Evolutionary conservation across 192 early-diverging fungal genomes (phyloP).

Genomic region (Linderina pennispora): DNA sequence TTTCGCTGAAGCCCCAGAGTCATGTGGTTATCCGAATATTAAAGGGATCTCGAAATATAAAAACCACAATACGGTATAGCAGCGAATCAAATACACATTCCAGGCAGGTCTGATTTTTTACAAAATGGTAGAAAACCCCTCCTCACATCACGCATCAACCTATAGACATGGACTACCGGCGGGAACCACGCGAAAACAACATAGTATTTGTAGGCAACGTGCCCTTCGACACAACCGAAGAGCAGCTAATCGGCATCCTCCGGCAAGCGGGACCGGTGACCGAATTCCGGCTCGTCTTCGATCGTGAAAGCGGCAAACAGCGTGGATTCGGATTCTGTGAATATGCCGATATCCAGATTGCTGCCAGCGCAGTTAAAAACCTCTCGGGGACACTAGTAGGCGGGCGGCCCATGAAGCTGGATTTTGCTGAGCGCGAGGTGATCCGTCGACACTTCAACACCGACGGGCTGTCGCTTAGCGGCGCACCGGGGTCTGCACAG

Average conservation of each 20-base stretch:
- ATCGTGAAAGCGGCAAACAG: constrained; percentile 74
- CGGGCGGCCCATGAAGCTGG: constrained; percentile 83
- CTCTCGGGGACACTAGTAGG: constrained; percentile 87
- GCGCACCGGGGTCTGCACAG: constrained; percentile 2
- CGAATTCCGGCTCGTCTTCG: constrained; percentile 84
- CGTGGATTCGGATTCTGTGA: constrained; percentile 92
- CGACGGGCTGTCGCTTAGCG: constrained; percentile 14
- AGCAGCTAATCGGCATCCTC: constrained; percentile 88
- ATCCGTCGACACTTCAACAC: constrained; percentile 24
- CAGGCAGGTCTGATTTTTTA: not conserved
- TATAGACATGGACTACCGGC: constrained; percentile 18
- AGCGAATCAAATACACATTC: too few species aligned
- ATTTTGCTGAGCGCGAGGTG: constrained; percentile 68
- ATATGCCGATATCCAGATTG: constrained; percentile 85
- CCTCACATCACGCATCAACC: not conserved
- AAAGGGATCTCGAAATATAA: too few species aligned
- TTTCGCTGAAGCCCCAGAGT: too few species aligned
- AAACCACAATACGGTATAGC: too few species aligned
- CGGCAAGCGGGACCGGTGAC: constrained; percentile 85
- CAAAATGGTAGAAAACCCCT: not conserved
- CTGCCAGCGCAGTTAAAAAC: constrained; percentile 89
- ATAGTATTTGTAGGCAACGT: constrained; percentile 68
- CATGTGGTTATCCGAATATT: too few species aligned
- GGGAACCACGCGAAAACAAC: constrained; percentile 21
- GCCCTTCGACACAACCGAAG: constrained; percentile 86